A percentile compares a stretch with the other conserved stretches of the same genome.
Conservation (phyloP, 306 rosid genomes). For the Vachellia collinsii region DNA sequence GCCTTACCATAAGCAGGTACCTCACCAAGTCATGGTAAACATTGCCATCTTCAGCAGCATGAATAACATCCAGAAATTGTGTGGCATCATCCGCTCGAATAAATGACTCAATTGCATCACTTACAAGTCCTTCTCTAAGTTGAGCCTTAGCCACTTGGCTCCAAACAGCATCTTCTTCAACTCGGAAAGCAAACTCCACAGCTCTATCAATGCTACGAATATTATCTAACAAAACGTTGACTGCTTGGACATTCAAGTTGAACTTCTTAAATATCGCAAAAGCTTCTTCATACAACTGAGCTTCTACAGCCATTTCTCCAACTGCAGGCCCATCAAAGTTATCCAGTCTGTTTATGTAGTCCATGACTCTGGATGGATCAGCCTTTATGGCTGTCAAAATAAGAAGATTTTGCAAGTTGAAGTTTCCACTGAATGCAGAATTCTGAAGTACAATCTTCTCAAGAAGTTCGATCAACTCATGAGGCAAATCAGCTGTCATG, state of each 20-base stretch:
- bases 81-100: slow-evolving; percentile 97
- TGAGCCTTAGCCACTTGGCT: slow-evolving; percentile 99
- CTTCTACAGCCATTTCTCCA: slow-evolving; percentile 98
- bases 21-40: slow-evolving; percentile 95
- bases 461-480: slow-evolving; percentile 97
- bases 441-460: slow-evolving; percentile 99
- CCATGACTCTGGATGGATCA: slow-evolving; percentile 99
- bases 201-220: slow-evolving; percentile 92
- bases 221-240: slow-evolving; percentile 85
- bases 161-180: slow-evolving; percentile 99
- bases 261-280: slow-evolving; percentile 96
- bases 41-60: slow-evolving; percentile 81
- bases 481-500: slow-evolving; percentile 99
- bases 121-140: slow-evolving; percentile 91
- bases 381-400: slow-evolving; percentile 98
- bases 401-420: slow-evolving; percentile 92
- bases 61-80: slow-evolving; percentile 90
- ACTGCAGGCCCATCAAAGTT: slow-evolving; percentile 99
- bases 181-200: slow-evolving; percentile 98
- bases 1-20: slow-evolving; percentile 97
- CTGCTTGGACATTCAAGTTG: slow-evolving; percentile 97
- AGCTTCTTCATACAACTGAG: slow-evolving; percentile 91
- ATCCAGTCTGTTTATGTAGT: slow-evolving; percentile 90
- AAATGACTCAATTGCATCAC: slow-evolving; percentile 97
- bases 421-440: slow-evolving; percentile 99